phyloP scores from a whole-genome alignment of 805 yeast species.

The Danielia reshetovae region DNA sequence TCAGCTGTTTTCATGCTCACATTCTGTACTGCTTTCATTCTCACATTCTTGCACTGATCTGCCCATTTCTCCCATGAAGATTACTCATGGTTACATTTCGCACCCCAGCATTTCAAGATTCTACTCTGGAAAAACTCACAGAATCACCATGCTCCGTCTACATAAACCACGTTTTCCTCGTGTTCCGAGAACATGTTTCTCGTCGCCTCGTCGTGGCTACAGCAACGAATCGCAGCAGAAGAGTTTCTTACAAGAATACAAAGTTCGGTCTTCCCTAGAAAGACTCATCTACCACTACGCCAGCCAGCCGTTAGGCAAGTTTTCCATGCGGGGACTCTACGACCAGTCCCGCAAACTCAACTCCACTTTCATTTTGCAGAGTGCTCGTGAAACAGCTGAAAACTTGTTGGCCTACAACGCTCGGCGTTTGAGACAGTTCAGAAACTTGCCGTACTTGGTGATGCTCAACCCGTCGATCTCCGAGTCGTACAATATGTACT shows the following conservation, averaged over 20 bases:
- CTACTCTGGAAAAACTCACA: too few relatives aligned
- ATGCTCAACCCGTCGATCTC: conserved; percentile 85
- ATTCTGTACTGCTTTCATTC: too few relatives aligned
- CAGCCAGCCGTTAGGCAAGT: conserved; percentile 46
- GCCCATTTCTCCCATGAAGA: too few relatives aligned
- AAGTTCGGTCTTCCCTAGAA: conserved; percentile 55
- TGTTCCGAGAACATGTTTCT: too few relatives aligned
- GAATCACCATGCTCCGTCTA: too few relatives aligned
- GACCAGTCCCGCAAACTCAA: conserved; percentile 38
- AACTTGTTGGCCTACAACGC: conserved; percentile 61
- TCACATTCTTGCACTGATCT: too few relatives aligned
- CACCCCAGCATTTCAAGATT: too few relatives aligned
- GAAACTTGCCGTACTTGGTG: conserved; percentile 76
- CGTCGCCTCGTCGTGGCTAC: too few relatives aligned
- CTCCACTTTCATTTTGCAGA: conserved; percentile 31
- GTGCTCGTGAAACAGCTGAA: conserved; percentile 55
- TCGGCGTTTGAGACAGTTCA: conserved; percentile 63
- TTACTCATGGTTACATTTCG: too few relatives aligned
- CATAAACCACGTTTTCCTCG: too few relatives aligned
- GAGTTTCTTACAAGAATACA: conserved; percentile 49
- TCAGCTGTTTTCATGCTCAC: too few relatives aligned
- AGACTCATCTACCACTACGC: conserved; percentile 57
- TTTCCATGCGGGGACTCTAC: conserved; percentile 50
- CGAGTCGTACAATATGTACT: conserved; percentile 67
- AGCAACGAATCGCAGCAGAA: conserved; percentile 19